A percentile compares a stretch with the other conserved stretches of the same genome.
Conservation (phyloP, 1,284 basidiomycete genomes). For the Irpex rosettiformis region DNA sequence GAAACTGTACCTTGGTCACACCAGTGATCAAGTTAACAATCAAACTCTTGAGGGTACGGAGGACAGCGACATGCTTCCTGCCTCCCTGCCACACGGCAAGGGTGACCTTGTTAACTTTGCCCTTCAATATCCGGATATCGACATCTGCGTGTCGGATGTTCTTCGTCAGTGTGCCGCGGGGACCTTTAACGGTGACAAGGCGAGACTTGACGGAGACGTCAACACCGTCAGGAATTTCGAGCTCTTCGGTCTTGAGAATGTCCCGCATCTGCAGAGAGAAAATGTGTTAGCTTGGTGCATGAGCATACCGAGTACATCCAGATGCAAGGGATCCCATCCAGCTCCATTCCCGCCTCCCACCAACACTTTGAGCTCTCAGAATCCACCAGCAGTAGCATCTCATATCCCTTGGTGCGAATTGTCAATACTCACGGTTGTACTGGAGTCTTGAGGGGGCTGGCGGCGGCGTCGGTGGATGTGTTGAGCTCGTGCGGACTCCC, state of each 20-base stretch:
- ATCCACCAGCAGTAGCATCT: slow-evolving; percentile 6
- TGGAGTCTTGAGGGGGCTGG: slow-evolving; percentile 30
- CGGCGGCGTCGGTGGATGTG: slow-evolving; percentile 20
- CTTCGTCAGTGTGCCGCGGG: slow-evolving; percentile 88
- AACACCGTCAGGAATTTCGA: slow-evolving; percentile 85
- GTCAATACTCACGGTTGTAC: slow-evolving; percentile 29
- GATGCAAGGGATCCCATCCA: slow-evolving; percentile 27
- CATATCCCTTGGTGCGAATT: slow-evolving; percentile 9
- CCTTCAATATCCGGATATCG: slow-evolving; percentile 85
- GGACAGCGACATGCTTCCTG: slow-evolving; percentile 98
- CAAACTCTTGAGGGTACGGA: slow-evolving; percentile 92
- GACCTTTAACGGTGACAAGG: slow-evolving; percentile 85
- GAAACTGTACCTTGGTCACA: slow-evolving; percentile 84
- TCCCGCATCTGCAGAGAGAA: slow-evolving; percentile 70
- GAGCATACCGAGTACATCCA: slow-evolving; percentile 24
- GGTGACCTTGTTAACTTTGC: slow-evolving; percentile 76
- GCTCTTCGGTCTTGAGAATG: slow-evolving; percentile 92
- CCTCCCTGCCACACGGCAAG: slow-evolving; percentile 98
- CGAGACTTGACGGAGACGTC: slow-evolving; percentile 86
- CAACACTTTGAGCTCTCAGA: slow-evolving; percentile 2
- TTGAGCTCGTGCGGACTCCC: slow-evolving; percentile 7
- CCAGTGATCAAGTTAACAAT: slow-evolving; percentile 98
- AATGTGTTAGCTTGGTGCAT: slow-evolving; percentile 19
- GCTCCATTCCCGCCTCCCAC: slow-evolving; percentile 17
- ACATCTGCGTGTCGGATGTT: slow-evolving; percentile 94